Evolutionary conservation across 2,329 filamentous ascomycete species (phyloP).

Genomic region (Plectosphaerella plurivora): DNA sequence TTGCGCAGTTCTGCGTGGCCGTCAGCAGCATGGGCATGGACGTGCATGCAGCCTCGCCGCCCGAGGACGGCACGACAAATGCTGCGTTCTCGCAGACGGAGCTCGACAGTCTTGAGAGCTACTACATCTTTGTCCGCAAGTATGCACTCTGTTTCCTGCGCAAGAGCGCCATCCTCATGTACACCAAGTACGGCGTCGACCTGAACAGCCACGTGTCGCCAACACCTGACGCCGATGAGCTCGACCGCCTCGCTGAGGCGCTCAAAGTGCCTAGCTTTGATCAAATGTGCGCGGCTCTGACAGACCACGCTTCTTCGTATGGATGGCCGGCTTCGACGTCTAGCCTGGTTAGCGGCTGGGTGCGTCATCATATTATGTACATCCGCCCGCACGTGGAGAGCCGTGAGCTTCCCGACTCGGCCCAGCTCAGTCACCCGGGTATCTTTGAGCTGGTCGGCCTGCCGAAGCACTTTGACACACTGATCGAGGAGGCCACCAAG

Average conservation of each 20-base stretch:
- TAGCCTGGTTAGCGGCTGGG: slow-evolving; percentile 63
- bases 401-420: slow-evolving; percentile 30
- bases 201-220: slow-evolving; percentile 68
- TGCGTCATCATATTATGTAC: slow-evolving; percentile 56
- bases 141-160: slow-evolving; percentile 90
- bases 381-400: neutral
- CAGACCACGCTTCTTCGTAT: slow-evolving; percentile 34
- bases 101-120: slow-evolving; percentile 47
- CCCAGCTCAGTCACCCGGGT: slow-evolving; percentile 69
- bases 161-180: slow-evolving; percentile 77
- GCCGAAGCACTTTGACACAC: slow-evolving; percentile 83
- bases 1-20: slow-evolving; percentile 49
- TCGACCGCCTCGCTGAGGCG: slow-evolving; percentile 73
- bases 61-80: slow-evolving; percentile 7
- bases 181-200: slow-evolving; percentile 84
- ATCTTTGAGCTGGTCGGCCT: slow-evolving; percentile 94
- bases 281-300: slow-evolving; percentile 65
- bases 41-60: slow-evolving; percentile 27
- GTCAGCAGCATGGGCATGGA: slow-evolving; percentile 42
- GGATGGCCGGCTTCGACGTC: slow-evolving; percentile 45
- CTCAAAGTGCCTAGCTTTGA: slow-evolving; percentile 75
- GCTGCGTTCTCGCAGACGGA: slow-evolving; percentile 50
- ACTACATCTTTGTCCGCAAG: slow-evolving; percentile 62
- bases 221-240: slow-evolving; percentile 66
- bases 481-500: slow-evolving; percentile 88